Conservation (phyloP, 2,329 filamentous ascomycete species). For the Ceratocystis variospora region DNA sequence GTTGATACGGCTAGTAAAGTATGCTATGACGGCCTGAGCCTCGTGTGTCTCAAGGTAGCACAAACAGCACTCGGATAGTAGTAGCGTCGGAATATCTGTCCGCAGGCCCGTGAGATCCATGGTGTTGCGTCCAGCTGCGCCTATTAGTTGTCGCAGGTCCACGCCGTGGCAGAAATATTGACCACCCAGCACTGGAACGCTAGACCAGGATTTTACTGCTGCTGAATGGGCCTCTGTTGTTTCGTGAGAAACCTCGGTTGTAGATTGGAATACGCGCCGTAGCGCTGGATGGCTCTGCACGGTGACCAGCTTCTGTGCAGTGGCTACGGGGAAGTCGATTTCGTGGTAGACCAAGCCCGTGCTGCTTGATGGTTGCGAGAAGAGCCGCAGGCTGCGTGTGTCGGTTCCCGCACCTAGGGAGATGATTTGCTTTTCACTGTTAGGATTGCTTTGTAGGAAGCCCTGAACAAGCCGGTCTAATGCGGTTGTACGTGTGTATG, state of each 20-base stretch:
- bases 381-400: conserved; percentile 69
- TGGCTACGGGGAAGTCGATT: conserved; percentile 71
- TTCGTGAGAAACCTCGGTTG: conserved; percentile 16
- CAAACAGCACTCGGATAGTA: conserved; percentile 91
- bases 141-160: conserved; percentile 50
- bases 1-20: conserved; percentile 43
- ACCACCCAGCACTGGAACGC: conserved; percentile 28
- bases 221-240: conserved; percentile 22
- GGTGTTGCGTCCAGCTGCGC: background rate
- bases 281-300: conserved; percentile 35
- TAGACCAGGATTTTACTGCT: background rate
- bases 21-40: conserved; percentile 49
- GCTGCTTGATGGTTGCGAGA: conserved; percentile 31
- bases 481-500: conserved; percentile 77
- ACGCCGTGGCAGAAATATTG: conserved; percentile 47
- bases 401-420: conserved; percentile 91
- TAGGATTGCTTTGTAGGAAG: conserved; percentile 44
- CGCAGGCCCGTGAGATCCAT: conserved; percentile 32
- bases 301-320: conserved; percentile 47
- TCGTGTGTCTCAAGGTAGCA: conserved; percentile 63
- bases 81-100: conserved; percentile 56
- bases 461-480: conserved; percentile 62
- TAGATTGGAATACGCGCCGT: conserved; percentile 28
- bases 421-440: conserved; percentile 55
- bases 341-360: conserved; percentile 65